Base-by-base conservation (phyloP, 768 basidiomycete species). In the Megacollybia marginata region DNA sequence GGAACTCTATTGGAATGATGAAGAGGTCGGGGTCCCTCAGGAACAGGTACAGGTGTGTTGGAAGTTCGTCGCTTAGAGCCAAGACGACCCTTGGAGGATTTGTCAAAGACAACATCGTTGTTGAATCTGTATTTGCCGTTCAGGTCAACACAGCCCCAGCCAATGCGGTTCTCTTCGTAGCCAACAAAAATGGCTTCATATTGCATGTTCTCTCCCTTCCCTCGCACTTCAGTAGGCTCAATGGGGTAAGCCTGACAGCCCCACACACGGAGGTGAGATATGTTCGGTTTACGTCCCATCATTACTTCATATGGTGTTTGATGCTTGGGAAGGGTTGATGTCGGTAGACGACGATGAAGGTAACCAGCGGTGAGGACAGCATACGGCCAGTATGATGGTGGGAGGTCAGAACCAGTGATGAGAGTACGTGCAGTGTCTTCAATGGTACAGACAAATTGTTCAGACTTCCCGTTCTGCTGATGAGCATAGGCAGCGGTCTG, bases 231-330 rank as follows among this genome's bases (percentile, higher is more conserved):
- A 1, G 45, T 20, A 13, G 65, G 64, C 1, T 55, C 33, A 11
- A 51, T 43, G 1, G 55, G 51, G 44, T 53, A 66, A 40, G 61
- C 63, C 8, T 54, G 49, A 28, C 62, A 63, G 35, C 65, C 63
- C 57, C 58, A 69, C 5, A 66, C 63, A 1, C 58, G 55, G 8
- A 65, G 54, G 31, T 60, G 54, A 0, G 59, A 58, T 1, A 69
- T 44, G 36, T 68, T 56, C 0, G 63, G 65, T 42, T 65, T 65
- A 38, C 15, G 2, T 15, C 38, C 38, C 23, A 28, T 2, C 23
- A 28, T 28, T 6, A 28, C 6, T 6, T 28, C 4, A 6, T 3
- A 28, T 28, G 23, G 23, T 3, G 23, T 28, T 6, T 28, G 23
- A 28, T 6, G 4, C 23, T 28, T 28, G 23, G 23, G 6, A 6